Conservation (phyloP, 2,329 filamentous ascomycete genomes). For the Verticillium nubilum region DNA sequence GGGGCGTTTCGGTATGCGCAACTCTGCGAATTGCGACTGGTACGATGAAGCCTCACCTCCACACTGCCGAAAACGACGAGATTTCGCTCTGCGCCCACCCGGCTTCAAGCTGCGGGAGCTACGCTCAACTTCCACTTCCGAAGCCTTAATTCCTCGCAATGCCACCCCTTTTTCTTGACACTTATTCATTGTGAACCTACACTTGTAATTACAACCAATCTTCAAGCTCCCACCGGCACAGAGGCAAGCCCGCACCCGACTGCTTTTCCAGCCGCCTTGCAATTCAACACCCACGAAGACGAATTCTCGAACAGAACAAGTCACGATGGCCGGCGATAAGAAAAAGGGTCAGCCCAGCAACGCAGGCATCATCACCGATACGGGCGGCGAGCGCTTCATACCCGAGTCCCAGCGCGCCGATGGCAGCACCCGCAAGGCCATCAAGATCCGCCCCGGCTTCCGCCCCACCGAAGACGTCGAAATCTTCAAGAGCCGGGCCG, state of each 20-base stretch:
- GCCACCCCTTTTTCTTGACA: too few relatives aligned
- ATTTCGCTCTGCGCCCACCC: background rate
- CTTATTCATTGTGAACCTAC: background rate
- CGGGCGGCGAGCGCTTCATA: slow-evolving; percentile 76
- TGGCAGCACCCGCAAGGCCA: slow-evolving; percentile 87
- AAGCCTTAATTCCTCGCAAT: background rate
- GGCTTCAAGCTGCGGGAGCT: background rate
- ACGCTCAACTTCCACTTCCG: background rate
- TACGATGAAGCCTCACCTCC: background rate
- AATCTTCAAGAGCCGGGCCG: slow-evolving; percentile 88
- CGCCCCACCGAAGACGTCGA: slow-evolving; percentile 92
- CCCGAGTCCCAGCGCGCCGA: slow-evolving; percentile 82
- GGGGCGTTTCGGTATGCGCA: background rate
- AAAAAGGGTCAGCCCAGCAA: slow-evolving; percentile 39
- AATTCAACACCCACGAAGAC: background rate
- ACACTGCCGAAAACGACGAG: background rate
- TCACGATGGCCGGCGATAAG: background rate
- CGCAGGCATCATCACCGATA: slow-evolving; percentile 73
- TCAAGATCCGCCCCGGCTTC: slow-evolving; percentile 90
- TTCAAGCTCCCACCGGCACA: background rate
- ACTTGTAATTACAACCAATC: background rate
- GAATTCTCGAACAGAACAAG: background rate
- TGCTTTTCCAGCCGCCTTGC: background rate
- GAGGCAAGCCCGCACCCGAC: background rate
- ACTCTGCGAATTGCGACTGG: background rate